These are phyloP conservation scores for Adenanthera pavonina DNA, from an alignment of 306 rosid species.

Conservation along the genomic window DNA sequence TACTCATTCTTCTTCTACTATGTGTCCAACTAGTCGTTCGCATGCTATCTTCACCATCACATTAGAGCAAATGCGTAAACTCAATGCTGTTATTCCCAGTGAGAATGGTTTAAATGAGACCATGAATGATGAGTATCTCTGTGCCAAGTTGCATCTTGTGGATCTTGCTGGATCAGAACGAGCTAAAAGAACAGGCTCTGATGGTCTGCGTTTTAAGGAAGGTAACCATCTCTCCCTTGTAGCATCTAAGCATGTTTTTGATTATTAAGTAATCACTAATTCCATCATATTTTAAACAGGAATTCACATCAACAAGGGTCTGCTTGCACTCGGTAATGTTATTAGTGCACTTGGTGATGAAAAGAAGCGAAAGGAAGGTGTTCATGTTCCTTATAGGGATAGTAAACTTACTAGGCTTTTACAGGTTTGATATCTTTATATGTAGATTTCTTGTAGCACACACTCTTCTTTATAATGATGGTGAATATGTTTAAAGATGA, in stretches of 20 bases:
- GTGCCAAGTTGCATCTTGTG: conserved; percentile 95
- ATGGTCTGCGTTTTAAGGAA: conserved; percentile 98
- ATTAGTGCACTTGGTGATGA: conserved; percentile 99
- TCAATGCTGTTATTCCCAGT: conserved; percentile 51
- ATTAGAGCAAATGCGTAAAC: conserved; percentile 93
- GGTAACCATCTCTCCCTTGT: conserved; percentile 52
- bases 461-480: conserved; percentile 34
- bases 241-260: conserved; percentile 11
- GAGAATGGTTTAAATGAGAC: conserved; percentile 54
- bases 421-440: conserved; percentile 68
- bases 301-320: conserved; percentile 97
- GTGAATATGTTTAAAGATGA: not conserved
- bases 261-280: conserved; percentile 33
- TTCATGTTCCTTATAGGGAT: conserved; percentile 97
- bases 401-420: conserved; percentile 98
- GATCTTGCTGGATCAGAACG: conserved; percentile 99
- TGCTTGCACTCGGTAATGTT: conserved; percentile 98
- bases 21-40: conserved; percentile 74
- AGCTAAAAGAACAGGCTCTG: conserved; percentile 99
- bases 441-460: conserved; percentile 21
- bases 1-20: conserved; percentile 43
- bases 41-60: conserved; percentile 99
- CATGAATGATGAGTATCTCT: conserved; percentile 85
- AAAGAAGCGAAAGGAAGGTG: conserved; percentile 96
- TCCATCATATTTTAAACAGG: conserved; percentile 62